phyloP scores from a whole-genome alignment of 306 rosid genomes.

The Sophora flavescens region DNA sequence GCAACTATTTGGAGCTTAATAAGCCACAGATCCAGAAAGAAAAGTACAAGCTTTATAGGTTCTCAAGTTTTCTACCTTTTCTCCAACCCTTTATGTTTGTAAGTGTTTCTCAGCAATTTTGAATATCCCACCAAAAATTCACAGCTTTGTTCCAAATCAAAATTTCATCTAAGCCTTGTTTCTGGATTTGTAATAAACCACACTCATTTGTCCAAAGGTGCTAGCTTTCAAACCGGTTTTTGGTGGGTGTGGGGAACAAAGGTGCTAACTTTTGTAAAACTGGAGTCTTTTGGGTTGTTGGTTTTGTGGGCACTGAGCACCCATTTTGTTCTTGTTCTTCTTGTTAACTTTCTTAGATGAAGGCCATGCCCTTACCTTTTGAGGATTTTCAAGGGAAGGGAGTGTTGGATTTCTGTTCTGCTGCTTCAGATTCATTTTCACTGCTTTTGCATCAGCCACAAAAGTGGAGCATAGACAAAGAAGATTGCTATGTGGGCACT shows the following conservation, averaged over 20 bases:
- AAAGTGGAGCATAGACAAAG: slow-evolving; percentile 69
- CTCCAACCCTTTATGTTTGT: slow-evolving; percentile 34
- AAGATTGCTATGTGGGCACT: slow-evolving; percentile 89
- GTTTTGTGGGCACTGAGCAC: slow-evolving; percentile 9
- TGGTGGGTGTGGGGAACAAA: slow-evolving; percentile 29
- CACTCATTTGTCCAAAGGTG: not conserved
- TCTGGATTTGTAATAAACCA: slow-evolving; percentile 11
- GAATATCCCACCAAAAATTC: slow-evolving; percentile 33
- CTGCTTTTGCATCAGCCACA: slow-evolving; percentile 48
- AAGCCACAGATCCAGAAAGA: slow-evolving; percentile 27
- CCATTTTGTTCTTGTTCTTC: not conserved
- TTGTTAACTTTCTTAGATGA: slow-evolving; percentile 68
- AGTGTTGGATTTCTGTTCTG: slow-evolving; percentile 69
- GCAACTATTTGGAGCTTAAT: slow-evolving; percentile 19
- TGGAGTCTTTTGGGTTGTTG: slow-evolving; percentile 54
- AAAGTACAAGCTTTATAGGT: slow-evolving; percentile 22
- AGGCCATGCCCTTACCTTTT: slow-evolving; percentile 96
- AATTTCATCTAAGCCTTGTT: slow-evolving; percentile 10
- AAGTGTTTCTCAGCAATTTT: slow-evolving; percentile 34
- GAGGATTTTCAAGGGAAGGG: slow-evolving; percentile 97
- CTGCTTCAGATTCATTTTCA: slow-evolving; percentile 65
- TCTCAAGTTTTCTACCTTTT: not conserved
- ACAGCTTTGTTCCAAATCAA: slow-evolving; percentile 1
- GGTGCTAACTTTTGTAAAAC: slow-evolving; percentile 45
- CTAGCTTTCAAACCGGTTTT: slow-evolving; percentile 41